phyloP scores from a whole-genome alignment of 2,329 filamentous ascomycete genomes.

The Penicillium sp. region DNA sequence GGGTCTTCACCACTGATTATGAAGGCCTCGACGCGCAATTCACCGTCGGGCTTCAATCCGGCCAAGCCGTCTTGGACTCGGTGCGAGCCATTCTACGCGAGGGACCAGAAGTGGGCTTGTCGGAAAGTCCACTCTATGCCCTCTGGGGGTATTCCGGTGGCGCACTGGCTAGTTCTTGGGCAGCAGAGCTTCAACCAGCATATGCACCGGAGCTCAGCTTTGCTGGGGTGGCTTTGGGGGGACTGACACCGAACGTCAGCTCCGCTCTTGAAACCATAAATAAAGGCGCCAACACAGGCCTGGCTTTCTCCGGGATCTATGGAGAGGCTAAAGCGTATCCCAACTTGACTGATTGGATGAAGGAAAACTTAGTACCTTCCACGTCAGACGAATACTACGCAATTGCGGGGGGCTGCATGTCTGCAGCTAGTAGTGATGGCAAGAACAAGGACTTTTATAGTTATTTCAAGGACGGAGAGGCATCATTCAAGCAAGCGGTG shows the following conservation, averaged over 20 bases:
- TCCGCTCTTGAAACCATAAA: conserved; percentile 29
- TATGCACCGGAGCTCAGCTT: conserved; percentile 26
- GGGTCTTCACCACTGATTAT: conserved; percentile 53
- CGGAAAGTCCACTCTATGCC: conserved; percentile 16
- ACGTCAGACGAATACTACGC: conserved; percentile 15
- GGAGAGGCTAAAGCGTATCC: conserved; percentile 29
- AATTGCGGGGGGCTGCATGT: conserved; percentile 8
- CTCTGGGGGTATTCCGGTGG: conserved; percentile 27
- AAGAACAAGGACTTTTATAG: conserved; percentile 12
- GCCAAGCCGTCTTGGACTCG: conserved; percentile 49
- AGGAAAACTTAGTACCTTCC: conserved; percentile 13
- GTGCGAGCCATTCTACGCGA: conserved; percentile 44
- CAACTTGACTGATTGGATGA: conserved; percentile 20
- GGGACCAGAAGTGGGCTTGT: conserved; percentile 27
- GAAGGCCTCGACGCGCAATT: conserved; percentile 50
- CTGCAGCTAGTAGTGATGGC: not conserved
- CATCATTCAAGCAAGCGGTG: conserved; percentile 8
- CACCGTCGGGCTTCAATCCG: conserved; percentile 44
- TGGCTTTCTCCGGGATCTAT: conserved; percentile 27
- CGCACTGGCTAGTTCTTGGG: conserved; percentile 16
- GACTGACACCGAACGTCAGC: conserved; percentile 34
- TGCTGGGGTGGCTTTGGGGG: conserved; percentile 35
- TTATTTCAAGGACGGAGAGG: conserved; percentile 15
- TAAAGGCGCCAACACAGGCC: conserved; percentile 25
- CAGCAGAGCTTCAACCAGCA: conserved; percentile 20